Conservation (phyloP, 306 rosid species). For the Gleditsia sinensis region DNA sequence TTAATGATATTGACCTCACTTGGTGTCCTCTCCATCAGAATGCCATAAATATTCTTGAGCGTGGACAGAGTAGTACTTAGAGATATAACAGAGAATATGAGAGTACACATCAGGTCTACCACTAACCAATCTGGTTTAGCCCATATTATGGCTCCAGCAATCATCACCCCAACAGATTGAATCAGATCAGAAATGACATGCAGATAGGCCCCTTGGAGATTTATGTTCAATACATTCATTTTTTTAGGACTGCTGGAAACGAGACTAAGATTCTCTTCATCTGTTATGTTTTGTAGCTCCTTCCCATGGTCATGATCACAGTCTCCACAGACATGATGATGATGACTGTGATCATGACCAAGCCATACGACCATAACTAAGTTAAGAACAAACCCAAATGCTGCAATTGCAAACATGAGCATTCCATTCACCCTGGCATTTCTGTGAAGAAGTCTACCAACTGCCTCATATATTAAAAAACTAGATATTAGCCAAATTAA, state of each 20-base stretch:
- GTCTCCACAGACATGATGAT: constrained; percentile 22
- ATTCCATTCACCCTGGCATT: constrained; percentile 60
- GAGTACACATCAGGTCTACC: constrained; percentile 77
- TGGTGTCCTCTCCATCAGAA: constrained; percentile 78
- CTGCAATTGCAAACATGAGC: constrained; percentile 84
- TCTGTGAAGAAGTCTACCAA: constrained; percentile 51
- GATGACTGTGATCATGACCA: constrained; percentile 63
- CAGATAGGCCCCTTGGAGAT: constrained; percentile 89
- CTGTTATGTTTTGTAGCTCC: constrained; percentile 38
- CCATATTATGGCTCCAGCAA: constrained; percentile 86
- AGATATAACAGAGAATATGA: constrained; percentile 72
- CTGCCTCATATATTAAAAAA: constrained; percentile 73
- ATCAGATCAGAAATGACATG: constrained; percentile 90
- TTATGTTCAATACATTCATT: constrained; percentile 54
- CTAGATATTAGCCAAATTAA: constrained; percentile 88
- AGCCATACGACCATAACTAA: constrained; percentile 82
- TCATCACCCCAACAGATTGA: constrained; percentile 94
- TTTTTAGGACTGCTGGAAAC: constrained; percentile 42
- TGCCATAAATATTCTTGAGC: constrained; percentile 64
- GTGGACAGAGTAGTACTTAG: constrained; percentile 66
- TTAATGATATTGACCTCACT: constrained; percentile 54
- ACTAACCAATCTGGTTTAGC: constrained; percentile 69
- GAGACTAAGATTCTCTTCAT: constrained; percentile 55
- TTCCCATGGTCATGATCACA: constrained; percentile 38
- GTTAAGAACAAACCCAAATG: constrained; percentile 80